phyloP scores from a whole-genome alignment of 2,329 filamentous ascomycete genomes.

The Orbilia ellipsospora region DNA sequence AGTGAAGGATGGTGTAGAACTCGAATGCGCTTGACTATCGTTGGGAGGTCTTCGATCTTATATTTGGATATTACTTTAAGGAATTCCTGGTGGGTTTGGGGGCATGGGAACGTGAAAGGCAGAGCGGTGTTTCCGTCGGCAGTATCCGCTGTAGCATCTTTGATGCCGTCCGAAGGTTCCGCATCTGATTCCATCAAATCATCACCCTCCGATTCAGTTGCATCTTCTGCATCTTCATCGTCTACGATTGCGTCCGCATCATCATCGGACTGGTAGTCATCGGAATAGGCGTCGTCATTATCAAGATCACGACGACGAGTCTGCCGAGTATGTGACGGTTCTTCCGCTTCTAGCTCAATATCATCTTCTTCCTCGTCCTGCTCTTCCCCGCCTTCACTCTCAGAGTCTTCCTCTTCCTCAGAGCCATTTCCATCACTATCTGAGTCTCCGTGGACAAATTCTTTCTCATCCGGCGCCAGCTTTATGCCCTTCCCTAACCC shows the following conservation, averaged over 20 bases:
- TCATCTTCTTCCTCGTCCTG: conserved; percentile 64
- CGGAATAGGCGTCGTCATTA: conserved; percentile 68
- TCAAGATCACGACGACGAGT: conserved; percentile 68
- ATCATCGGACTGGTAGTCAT: conserved; percentile 64
- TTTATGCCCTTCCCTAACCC: conserved; percentile 70
- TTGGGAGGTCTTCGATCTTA: conserved; percentile 74
- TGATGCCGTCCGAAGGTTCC: conserved; percentile 68
- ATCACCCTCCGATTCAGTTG: conserved; percentile 79
- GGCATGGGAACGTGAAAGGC: conserved; percentile 87
- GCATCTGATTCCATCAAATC: conserved; percentile 69
- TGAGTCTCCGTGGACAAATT: conserved; percentile 60
- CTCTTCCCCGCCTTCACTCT: conserved; percentile 67
- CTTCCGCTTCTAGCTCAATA: conserved; percentile 67
- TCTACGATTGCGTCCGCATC: conserved; percentile 65
- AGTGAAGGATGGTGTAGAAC: conserved; percentile 92
- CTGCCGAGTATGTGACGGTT: conserved; percentile 61
- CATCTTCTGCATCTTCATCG: conserved; percentile 64
- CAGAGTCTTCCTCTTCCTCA: conserved; percentile 59
- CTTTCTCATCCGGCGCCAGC: conserved; percentile 61
- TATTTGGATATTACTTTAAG: conserved; percentile 73
- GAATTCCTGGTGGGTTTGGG: conserved; percentile 79
- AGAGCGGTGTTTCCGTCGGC: conserved; percentile 69
- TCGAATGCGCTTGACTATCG: conserved; percentile 86
- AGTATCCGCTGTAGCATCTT: conserved; percentile 62
- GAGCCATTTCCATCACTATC: conserved; percentile 33